These are phyloP conservation scores for Penicillium desertorum DNA, from an alignment of 495 filamentous ascomycete species.

Conservation along the genomic window DNA sequence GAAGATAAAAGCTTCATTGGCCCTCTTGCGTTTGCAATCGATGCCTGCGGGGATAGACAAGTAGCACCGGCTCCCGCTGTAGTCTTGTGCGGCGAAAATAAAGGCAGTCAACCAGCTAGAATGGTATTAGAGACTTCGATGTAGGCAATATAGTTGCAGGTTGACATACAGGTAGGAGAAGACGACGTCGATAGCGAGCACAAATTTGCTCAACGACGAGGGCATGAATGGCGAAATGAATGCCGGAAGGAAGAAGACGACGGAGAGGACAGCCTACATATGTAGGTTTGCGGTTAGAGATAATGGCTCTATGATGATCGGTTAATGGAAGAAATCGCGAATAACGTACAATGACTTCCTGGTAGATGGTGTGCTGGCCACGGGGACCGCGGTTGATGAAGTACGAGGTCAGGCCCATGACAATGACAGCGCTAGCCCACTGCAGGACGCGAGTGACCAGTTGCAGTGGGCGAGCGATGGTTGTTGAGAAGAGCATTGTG, in stretches of 20 bases:
- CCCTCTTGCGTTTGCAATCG: slow-evolving; percentile 39
- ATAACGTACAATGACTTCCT: slow-evolving; percentile 56
- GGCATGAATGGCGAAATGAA: slow-evolving; percentile 55
- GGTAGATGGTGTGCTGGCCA: slow-evolving; percentile 51
- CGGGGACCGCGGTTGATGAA: slow-evolving; percentile 46
- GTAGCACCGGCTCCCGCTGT: slow-evolving; percentile 41
- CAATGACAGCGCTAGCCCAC: slow-evolving; percentile 60
- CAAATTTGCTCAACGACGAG: slow-evolving; percentile 40
- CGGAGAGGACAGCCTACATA: slow-evolving; percentile 57
- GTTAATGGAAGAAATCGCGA: background rate
- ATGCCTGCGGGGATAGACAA: slow-evolving; percentile 34
- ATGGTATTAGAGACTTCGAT: slow-evolving; percentile 20
- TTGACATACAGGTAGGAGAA: slow-evolving; percentile 60
- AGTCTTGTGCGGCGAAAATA: slow-evolving; percentile 58
- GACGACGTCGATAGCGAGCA: slow-evolving; percentile 56
- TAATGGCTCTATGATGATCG: background rate
- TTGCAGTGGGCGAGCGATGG: slow-evolving; percentile 39
- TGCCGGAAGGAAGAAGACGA: slow-evolving; percentile 57
- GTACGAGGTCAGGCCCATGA: slow-evolving; percentile 59
- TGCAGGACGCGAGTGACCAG: slow-evolving; percentile 39
- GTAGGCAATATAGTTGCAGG: background rate
- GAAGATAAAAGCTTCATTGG: slow-evolving; percentile 61
- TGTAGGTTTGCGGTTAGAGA: background rate
- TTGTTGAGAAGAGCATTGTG: slow-evolving; percentile 34
- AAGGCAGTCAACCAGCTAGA: slow-evolving; percentile 59